Conservation (phyloP, 2,329 filamentous ascomycete genomes). For the Alternaria burnsii region DNA sequence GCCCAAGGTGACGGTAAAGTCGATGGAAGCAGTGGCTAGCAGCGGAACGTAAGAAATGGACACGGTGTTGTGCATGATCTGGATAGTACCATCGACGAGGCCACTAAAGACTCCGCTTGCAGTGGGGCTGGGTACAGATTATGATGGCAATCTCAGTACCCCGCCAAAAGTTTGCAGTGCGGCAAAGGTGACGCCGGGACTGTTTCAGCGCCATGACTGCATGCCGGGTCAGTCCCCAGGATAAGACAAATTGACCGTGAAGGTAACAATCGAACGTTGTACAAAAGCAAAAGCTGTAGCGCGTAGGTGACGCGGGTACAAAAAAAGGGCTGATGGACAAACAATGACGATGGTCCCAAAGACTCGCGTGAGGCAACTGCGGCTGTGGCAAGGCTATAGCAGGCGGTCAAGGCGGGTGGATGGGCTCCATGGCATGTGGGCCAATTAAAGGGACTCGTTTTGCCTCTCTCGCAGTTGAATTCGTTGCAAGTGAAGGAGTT, state of each 20-base stretch:
- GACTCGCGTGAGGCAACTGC: conserved; percentile 34
- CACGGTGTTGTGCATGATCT: conserved; percentile 28
- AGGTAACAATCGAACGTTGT: neutral
- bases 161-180: conserved; percentile 25
- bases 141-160: conserved; percentile 23
- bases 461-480: conserved; percentile 21
- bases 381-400: conserved; percentile 30
- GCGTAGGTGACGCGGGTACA: conserved; percentile 2
- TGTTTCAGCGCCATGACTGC: conserved; percentile 2
- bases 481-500: conserved; percentile 25
- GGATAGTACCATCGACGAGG: conserved; percentile 16
- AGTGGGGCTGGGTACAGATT: conserved; percentile 20
- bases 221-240: neutral
- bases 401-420: conserved; percentile 27
- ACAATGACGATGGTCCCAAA: conserved; percentile 20
- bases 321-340: conserved; percentile 6
- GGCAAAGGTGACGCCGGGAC: conserved; percentile 13
- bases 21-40: conserved; percentile 7
- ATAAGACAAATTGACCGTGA: neutral
- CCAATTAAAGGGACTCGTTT: conserved; percentile 22
- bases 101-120: conserved; percentile 15
- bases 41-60: conserved; percentile 16
- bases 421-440: conserved; percentile 1
- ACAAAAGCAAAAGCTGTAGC: conserved; percentile 6
- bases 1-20: conserved; percentile 4